Evolutionary conservation across 2,329 filamentous ascomycete genomes (phyloP).

Genomic region (Calonectria hongkongensis): DNA sequence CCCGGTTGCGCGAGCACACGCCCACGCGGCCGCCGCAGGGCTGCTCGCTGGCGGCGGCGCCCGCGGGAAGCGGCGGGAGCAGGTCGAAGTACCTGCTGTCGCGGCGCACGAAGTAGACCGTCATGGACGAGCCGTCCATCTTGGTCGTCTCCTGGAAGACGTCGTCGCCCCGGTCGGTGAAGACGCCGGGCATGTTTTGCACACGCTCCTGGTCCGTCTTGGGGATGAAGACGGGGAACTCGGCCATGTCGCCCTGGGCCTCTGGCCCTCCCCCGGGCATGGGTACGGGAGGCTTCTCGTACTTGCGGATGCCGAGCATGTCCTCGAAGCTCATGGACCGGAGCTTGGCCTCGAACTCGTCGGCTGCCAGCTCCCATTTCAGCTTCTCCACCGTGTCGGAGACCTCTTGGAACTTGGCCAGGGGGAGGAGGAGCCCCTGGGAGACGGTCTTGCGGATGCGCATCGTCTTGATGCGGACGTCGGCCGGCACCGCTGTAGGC

Average conservation of each 20-base stretch:
- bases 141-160: conserved; percentile 62
- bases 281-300: conserved; percentile 33
- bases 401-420: conserved; percentile 47
- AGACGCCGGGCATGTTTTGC: conserved; percentile 48
- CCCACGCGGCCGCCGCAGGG: conserved; percentile 36
- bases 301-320: conserved; percentile 47
- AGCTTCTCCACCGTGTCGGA: conserved; percentile 5
- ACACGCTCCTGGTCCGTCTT: conserved; percentile 52
- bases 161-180: conserved; percentile 42
- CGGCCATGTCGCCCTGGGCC: conserved; percentile 29
- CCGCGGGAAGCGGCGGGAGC: conserved; percentile 42
- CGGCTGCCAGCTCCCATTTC: neutral
- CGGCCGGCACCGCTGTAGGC: conserved; percentile 27
- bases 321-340: conserved; percentile 47
- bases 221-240: conserved; percentile 49
- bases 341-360: conserved; percentile 32
- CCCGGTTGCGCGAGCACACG: conserved; percentile 51
- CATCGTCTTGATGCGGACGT: conserved; percentile 47
- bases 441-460: conserved; percentile 47
- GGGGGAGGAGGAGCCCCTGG: conserved; percentile 49
- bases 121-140: conserved; percentile 63
- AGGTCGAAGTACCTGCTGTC: conserved; percentile 44
- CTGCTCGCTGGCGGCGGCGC: neutral
- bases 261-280: neutral
- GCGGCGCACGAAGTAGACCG: conserved; percentile 59